Percentiles rank a stretch among this genome's conserved stretches.
Evolutionary conservation across 768 basidiomycete species (phyloP).

Genomic region (Artomyces pyxidatus): DNA sequence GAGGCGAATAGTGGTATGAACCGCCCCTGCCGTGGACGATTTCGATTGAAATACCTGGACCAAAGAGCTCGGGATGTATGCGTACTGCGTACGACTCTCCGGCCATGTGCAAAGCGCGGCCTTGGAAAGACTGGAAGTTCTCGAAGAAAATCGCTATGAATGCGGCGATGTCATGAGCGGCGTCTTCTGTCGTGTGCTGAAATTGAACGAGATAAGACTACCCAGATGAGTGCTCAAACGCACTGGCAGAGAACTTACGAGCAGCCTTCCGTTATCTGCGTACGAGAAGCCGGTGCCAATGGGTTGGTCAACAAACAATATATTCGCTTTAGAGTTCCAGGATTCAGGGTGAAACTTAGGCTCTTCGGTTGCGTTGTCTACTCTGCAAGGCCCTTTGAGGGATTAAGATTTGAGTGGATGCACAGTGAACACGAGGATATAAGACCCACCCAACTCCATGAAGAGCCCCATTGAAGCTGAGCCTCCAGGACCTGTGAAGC

Average conservation of each 20-base stretch:
- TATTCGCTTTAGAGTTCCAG: slow-evolving; percentile 62
- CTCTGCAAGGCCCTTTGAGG: slow-evolving; percentile 71
- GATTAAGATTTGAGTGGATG: too few relatives aligned
- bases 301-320: slow-evolving; percentile 40
- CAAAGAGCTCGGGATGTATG: background rate
- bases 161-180: slow-evolving; percentile 60
- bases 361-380: slow-evolving; percentile 39
- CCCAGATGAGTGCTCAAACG: too few relatives aligned
- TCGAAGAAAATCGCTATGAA: slow-evolving; percentile 72
- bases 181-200: slow-evolving; percentile 57
- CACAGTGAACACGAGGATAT: too few relatives aligned
- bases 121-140: slow-evolving; percentile 63
- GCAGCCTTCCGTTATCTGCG: slow-evolving; percentile 50
- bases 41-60: background rate
- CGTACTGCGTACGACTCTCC: slow-evolving; percentile 46
- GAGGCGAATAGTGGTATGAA: slow-evolving; percentile 45
- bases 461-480: slow-evolving; percentile 29
- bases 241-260: slow-evolving; percentile 29
- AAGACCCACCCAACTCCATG: slow-evolving; percentile 55
- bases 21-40: slow-evolving; percentile 29
- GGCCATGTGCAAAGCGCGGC: slow-evolving; percentile 36
- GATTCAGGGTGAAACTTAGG: slow-evolving; percentile 47
- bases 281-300: slow-evolving; percentile 30
- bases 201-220: background rate
- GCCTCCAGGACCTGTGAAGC: slow-evolving; percentile 13